A percentile compares a stretch with the other conserved stretches of the same genome.
These are phyloP conservation scores for Microstegium vimineum DNA, from an alignment of 176 grass and related monocot genomes.

Conservation along the genomic window DNA sequence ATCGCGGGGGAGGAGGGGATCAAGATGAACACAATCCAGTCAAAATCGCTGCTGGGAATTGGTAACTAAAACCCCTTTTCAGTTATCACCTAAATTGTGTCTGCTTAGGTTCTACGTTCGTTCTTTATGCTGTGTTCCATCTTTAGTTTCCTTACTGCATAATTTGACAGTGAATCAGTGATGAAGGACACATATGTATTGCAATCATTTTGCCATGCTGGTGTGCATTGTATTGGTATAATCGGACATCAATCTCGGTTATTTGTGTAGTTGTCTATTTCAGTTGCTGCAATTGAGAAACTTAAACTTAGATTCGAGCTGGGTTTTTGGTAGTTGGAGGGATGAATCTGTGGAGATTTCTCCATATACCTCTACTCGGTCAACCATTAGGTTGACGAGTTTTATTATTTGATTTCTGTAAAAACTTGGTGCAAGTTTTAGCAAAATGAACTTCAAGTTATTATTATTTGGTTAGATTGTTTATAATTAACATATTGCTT, in stretches of 20 bases:
- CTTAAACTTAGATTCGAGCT: slow-evolving; percentile 11
- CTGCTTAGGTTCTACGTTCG: background rate
- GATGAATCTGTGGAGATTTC: background rate
- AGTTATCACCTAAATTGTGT: background rate
- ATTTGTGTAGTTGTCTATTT: background rate
- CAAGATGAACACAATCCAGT: slow-evolving; percentile 80
- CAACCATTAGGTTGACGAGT: background rate
- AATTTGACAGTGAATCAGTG: background rate
- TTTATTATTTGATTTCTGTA: background rate
- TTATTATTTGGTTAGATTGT: background rate
- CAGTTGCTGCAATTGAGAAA: background rate
- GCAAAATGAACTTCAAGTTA: background rate
- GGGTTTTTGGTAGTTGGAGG: background rate
- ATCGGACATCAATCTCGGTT: background rate
- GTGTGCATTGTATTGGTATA: background rate
- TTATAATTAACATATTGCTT: background rate
- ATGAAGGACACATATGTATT: background rate
- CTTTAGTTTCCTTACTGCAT: background rate
- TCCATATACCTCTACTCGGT: background rate
- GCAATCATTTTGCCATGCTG: background rate
- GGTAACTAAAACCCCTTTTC: slow-evolving; percentile 50
- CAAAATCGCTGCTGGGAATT: slow-evolving; percentile 79
- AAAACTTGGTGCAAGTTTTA: background rate
- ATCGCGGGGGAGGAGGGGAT: slow-evolving; percentile 67
- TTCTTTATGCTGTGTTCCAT: background rate